Base-by-base conservation (phyloP, 1,284 basidiomycete genomes). In the Thelephora terrestris region DNA sequence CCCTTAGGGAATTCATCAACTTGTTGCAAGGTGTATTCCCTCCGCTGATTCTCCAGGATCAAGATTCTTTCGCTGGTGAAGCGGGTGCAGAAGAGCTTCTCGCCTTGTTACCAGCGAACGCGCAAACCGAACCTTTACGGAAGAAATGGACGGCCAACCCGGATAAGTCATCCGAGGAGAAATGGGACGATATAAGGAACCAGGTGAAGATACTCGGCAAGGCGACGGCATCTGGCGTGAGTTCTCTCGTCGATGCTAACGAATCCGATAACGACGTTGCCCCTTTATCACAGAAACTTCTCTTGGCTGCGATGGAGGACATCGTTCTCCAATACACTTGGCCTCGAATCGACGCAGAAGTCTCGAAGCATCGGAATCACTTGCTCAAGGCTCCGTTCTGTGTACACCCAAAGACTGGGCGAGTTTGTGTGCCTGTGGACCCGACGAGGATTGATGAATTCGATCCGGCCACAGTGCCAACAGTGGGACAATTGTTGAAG, bases 361-460 rank as follows among this genome's bases (percentile, higher is more conserved):
- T 99, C 14, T 94, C 93, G 2, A 96, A 98, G 61, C 91, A 95
- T 60, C 78, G 93, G 50, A 99, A 99, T 69, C 96, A 99, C 69
- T 76, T 99, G 71, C 80, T 99, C 53, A 99, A 99, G 66, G 85
- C 91, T 23, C 96, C 96, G 0, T 99, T 99, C 66, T 96, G 93
- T 61, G 74, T 99, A 0, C 95, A 99, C 65, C 95, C 96, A 0
- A 91, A 91, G 53, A 99, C 96, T 1, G 94, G 94, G 1, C 80
- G 93, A 37, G 81, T 99, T 9, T 99, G 95, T 65, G 91, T 99
- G 0, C 96, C 96, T 1, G 72, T 99, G 25, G 85, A 96, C 58
- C 86, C 91, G 2, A 68, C 68, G 29, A 64, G 68, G 29, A 79
- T 95, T n/a, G 81, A 91, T 48, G 70, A 77, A 0, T 99, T 99